Evolutionary conservation across 176 grass and related monocot species (phyloP).

Genomic region (Themeda triandra): DNA sequence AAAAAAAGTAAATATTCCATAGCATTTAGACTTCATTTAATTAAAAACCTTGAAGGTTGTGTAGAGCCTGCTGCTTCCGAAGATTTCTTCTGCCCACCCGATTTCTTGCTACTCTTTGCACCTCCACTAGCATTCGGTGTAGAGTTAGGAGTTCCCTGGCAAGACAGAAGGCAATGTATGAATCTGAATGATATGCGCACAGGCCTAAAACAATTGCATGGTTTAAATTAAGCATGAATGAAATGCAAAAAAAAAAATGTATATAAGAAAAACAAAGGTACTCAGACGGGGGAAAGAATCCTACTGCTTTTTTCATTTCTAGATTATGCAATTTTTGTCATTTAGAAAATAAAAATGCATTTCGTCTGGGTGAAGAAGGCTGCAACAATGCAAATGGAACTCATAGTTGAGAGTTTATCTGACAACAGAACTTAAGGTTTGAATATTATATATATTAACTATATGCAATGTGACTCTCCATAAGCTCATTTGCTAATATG

Average conservation of each 20-base stretch:
- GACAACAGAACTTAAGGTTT: neutral
- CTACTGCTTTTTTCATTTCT: constrained; percentile 1
- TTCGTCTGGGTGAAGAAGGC: neutral
- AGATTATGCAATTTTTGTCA: neutral
- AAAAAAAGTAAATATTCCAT: constrained; percentile 19
- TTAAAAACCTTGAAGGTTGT: constrained; percentile 71
- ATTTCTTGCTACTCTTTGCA: constrained; percentile 70
- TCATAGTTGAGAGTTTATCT: neutral
- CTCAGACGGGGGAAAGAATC: neutral
- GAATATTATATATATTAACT: neutral
- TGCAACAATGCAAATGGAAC: constrained; percentile 13
- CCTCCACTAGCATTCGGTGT: constrained; percentile 20
- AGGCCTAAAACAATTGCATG: constrained; percentile 2
- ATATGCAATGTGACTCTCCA: neutral
- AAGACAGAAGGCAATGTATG: constrained; percentile 23
- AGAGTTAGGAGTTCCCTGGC: constrained; percentile 44
- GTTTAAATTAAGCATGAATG: constrained; percentile 11
- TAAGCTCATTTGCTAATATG: neutral
- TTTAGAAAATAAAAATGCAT: constrained; percentile 4
- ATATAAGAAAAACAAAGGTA: neutral
- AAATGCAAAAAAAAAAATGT: constrained; percentile 7
- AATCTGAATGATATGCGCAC: neutral
- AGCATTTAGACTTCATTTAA: constrained; percentile 29
- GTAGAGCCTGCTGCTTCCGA: constrained; percentile 58
- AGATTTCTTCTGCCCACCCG: constrained; percentile 85